These are phyloP conservation scores for Nothophaeocryptopus gaeumannii DNA, from an alignment of 2,329 filamentous ascomycete genomes.

Conservation along the genomic window DNA sequence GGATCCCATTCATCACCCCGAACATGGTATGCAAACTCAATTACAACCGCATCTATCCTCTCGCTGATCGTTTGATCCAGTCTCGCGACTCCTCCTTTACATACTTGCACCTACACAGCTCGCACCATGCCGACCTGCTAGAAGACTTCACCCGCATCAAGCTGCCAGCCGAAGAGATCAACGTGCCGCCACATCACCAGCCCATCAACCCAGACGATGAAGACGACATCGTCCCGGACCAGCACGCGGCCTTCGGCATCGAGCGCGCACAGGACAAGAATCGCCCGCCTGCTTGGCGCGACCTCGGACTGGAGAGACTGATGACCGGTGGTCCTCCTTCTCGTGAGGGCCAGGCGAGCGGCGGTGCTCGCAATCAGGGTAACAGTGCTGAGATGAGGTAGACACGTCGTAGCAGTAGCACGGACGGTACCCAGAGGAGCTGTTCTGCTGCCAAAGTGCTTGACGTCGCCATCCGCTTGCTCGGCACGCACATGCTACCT, in stretches of 20 bases:
- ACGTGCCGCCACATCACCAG: constrained; percentile 75
- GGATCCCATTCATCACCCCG: too few species aligned
- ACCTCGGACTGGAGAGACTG: constrained; percentile 69
- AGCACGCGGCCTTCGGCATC: constrained; percentile 84
- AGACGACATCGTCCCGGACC: constrained; percentile 83
- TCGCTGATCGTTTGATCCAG: constrained; percentile 28
- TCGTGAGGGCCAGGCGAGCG: constrained; percentile 17
- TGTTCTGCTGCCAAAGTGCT: background rate
- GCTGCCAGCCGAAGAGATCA: constrained; percentile 65
- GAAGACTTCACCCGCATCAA: constrained; percentile 54
- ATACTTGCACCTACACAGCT: constrained; percentile 69
- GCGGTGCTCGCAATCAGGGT: constrained; percentile 11
- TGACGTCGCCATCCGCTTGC: too few species aligned
- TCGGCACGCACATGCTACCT: too few species aligned
- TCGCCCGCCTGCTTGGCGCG: constrained; percentile 73
- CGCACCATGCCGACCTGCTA: constrained; percentile 73
- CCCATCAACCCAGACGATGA: constrained; percentile 82
- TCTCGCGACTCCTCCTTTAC: constrained; percentile 73
- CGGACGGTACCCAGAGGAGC: too few species aligned
- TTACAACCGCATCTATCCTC: too few species aligned
- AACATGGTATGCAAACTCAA: too few species aligned
- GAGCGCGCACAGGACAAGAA: constrained; percentile 71
- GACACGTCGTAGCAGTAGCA: background rate
- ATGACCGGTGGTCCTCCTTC: constrained; percentile 61
- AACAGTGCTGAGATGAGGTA: constrained; percentile 13